phyloP scores from a whole-genome alignment of 2,329 filamentous ascomycete genomes.

The Ambrosiella cleistominuta region DNA sequence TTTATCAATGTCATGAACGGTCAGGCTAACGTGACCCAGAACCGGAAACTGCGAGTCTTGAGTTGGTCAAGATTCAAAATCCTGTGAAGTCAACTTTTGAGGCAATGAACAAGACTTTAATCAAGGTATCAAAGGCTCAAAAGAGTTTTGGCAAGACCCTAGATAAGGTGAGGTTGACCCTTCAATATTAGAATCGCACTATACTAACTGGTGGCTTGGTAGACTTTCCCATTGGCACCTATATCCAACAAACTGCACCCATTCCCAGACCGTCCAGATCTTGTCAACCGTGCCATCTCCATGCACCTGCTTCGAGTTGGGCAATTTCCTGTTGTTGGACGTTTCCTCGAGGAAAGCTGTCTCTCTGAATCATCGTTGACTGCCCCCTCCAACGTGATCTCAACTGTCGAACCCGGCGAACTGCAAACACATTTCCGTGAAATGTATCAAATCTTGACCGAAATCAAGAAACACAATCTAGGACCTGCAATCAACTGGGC shows the following conservation, averaged over 20 bases:
- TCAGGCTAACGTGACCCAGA: not conserved
- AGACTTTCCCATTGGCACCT: slow-evolving; percentile 59
- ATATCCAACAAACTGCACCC: slow-evolving; percentile 41
- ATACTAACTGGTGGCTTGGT: not conserved
- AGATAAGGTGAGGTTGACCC: slow-evolving; percentile 44
- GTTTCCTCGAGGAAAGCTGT: slow-evolving; percentile 55
- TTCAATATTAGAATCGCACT: not conserved
- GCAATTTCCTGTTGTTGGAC: slow-evolving; percentile 73
- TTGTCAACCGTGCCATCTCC: slow-evolving; percentile 84
- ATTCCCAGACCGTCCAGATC: slow-evolving; percentile 34
- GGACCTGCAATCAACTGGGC: slow-evolving; percentile 80
- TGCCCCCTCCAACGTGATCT: slow-evolving; percentile 16
- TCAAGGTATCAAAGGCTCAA: slow-evolving; percentile 65
- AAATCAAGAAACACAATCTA: slow-evolving; percentile 38
- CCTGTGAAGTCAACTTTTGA: slow-evolving; percentile 71
- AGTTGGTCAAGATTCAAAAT: slow-evolving; percentile 69
- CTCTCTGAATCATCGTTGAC: not conserved
- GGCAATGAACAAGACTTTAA: slow-evolving; percentile 60
- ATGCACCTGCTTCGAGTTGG: slow-evolving; percentile 95
- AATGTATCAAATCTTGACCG: slow-evolving; percentile 74
- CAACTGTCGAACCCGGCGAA: slow-evolving; percentile 23
- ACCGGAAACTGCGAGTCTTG: slow-evolving; percentile 40
- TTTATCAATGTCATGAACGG: not conserved
- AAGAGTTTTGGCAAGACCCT: slow-evolving; percentile 72
- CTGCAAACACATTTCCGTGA: slow-evolving; percentile 68